Percentiles rank a stretch among this genome's conserved stretches.
Conservation (phyloP, 1,284 basidiomycete species). For the Microbotryomycetes sp. region DNA sequence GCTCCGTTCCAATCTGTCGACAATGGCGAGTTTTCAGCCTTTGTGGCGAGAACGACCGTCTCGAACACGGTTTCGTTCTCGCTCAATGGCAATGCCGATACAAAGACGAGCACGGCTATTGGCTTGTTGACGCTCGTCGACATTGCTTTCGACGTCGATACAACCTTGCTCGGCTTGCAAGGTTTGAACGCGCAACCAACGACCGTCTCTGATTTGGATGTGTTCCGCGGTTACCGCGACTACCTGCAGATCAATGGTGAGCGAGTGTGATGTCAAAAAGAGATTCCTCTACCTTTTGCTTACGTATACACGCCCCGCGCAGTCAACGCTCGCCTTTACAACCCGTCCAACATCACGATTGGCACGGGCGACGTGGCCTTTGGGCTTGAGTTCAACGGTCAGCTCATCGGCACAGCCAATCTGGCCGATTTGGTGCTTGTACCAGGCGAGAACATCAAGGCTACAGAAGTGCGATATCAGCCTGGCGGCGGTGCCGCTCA, state of each 20-base stretch:
- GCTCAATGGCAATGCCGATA: slow-evolving; percentile 54
- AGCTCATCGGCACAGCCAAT: slow-evolving; percentile 56
- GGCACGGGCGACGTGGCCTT: slow-evolving; percentile 61
- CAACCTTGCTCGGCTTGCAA: slow-evolving; percentile 59
- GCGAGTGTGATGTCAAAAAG: background rate
- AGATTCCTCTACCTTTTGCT: slow-evolving; percentile 7
- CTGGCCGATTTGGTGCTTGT: slow-evolving; percentile 43
- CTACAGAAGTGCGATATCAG: slow-evolving; percentile 56
- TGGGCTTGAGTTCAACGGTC: slow-evolving; percentile 51
- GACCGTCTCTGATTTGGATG: slow-evolving; percentile 56
- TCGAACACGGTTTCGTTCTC: slow-evolving; percentile 49
- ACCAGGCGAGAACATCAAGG: slow-evolving; percentile 31
- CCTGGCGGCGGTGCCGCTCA: slow-evolving; percentile 53
- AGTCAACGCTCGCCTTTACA: slow-evolving; percentile 39
- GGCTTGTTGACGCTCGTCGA: slow-evolving; percentile 51
- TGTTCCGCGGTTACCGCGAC: slow-evolving; percentile 59
- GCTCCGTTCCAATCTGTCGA: slow-evolving; percentile 55
- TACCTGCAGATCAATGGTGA: slow-evolving; percentile 65
- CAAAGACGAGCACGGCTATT: slow-evolving; percentile 54
- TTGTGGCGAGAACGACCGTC: slow-evolving; percentile 59
- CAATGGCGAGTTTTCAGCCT: slow-evolving; percentile 55
- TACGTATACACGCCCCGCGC: slow-evolving; percentile 59
- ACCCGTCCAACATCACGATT: slow-evolving; percentile 59
- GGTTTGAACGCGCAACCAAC: slow-evolving; percentile 58
- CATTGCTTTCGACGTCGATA: slow-evolving; percentile 59